Evolutionary conservation across 2,329 filamentous ascomycete species (phyloP).

Genomic region (Penicillium sp.): DNA sequence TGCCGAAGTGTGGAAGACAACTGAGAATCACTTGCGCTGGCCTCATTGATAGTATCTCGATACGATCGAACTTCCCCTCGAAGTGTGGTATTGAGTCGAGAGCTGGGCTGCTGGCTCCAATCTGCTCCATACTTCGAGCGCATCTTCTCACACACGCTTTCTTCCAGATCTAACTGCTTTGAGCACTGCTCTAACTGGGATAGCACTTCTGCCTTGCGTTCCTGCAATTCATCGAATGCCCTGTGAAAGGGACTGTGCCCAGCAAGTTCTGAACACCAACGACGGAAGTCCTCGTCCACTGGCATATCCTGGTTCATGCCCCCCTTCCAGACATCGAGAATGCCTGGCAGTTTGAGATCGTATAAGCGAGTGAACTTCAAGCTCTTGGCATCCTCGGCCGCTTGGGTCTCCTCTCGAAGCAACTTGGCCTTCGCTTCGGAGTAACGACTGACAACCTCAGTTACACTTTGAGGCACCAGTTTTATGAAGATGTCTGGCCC

Average conservation of each 20-base stretch:
- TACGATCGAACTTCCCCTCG: slow-evolving; percentile 85
- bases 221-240: slow-evolving; percentile 75
- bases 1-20: slow-evolving; percentile 80
- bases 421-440: slow-evolving; percentile 98
- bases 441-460: slow-evolving; percentile 93
- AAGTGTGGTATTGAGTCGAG: slow-evolving; percentile 80
- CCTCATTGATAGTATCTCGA: slow-evolving; percentile 83
- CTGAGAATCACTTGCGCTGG: slow-evolving; percentile 79
- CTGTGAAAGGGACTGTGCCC: slow-evolving; percentile 75
- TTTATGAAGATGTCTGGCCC: slow-evolving; percentile 96
- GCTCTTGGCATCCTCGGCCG: slow-evolving; percentile 85
- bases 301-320: slow-evolving; percentile 85
- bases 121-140: slow-evolving; percentile 91
- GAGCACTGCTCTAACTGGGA: slow-evolving; percentile 72
- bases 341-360: slow-evolving; percentile 84
- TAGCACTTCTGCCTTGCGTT: slow-evolving; percentile 73
- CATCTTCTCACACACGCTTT: slow-evolving; percentile 99
- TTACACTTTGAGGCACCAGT: slow-evolving; percentile 93
- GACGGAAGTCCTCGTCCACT: slow-evolving; percentile 86
- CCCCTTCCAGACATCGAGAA: slow-evolving; percentile 86
- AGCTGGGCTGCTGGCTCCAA: slow-evolving; percentile 97
- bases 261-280: slow-evolving; percentile 91
- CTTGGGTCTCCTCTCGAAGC: slow-evolving; percentile 87
- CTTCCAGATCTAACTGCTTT: slow-evolving; percentile 93
- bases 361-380: slow-evolving; percentile 96